Conservation (phyloP, 1,139 yeast genomes). For the Saccharomyces hybrid region DNA sequence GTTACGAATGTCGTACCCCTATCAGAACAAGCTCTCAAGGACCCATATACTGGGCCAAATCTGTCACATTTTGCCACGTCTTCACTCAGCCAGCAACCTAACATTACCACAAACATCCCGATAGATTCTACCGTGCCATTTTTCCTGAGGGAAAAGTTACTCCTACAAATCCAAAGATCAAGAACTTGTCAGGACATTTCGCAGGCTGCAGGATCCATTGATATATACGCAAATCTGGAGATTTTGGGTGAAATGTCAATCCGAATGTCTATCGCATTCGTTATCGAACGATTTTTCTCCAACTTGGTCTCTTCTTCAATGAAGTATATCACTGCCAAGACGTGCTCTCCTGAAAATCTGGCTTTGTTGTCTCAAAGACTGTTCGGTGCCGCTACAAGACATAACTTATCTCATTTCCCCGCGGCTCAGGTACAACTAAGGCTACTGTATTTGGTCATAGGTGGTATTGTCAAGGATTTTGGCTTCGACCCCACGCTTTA, state of each 20-base stretch:
- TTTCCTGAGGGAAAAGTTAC: constrained; percentile 30
- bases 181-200: constrained; percentile 55
- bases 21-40: constrained; percentile 21
- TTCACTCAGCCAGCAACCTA: constrained; percentile 18
- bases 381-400: constrained; percentile 17
- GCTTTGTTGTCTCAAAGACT: constrained; percentile 16
- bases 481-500: constrained; percentile 61
- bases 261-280: constrained; percentile 47
- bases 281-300: constrained; percentile 50
- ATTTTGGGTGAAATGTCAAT: constrained; percentile 52
- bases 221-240: constrained; percentile 37
- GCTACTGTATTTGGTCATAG: constrained; percentile 47
- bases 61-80: constrained; percentile 25
- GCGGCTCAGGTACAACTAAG: constrained; percentile 18
- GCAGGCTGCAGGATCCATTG: constrained; percentile 29
- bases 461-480: constrained; percentile 66
- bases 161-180: constrained; percentile 50
- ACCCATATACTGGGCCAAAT: constrained; percentile 14
- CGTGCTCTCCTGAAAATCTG: constrained; percentile 30
- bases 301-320: constrained; percentile 41
- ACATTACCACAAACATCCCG: neutral
- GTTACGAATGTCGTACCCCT: constrained; percentile 24
- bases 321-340: constrained; percentile 48
- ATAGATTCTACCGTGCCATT: constrained; percentile 14
- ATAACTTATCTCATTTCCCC: constrained; percentile 17